Evolutionary conservation across 306 rosid species (phyloP), one percentile per base, ranked within the genome.

Genomic region (Gillenia trifoliata): DNA sequence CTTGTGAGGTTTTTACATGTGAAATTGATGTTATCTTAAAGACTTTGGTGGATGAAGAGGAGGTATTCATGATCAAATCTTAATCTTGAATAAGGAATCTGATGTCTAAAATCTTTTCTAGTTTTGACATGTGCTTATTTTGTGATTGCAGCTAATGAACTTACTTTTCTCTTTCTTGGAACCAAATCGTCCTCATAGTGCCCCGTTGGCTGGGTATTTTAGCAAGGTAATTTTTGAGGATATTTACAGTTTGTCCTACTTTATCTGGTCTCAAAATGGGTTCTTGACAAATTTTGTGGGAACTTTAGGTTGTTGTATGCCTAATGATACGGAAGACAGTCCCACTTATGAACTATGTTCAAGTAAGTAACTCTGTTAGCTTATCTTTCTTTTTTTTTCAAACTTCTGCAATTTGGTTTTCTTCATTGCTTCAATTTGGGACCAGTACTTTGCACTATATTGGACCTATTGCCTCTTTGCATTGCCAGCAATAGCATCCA

Each of bases 1-100:
- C 98, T 55, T 92, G 99, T 71, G 99, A 95, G 88, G 84, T 95
- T 78, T 92, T 95, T 78, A 90, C 98, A 28, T 95, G 99, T 83
- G 99, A 95, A 86, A 92, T 92, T 81, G 99, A 95, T 77, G 99
- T 90, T 80, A 95, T 95, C 80, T 84, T 95, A 85, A 95, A 95
- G 96, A 89, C 98, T 72, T 80, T 95, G 81, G 99, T 90, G 72
- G 99, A 95, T 80, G 99, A 95, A 73, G 98, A 90, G 82, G 97
- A 95, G 99, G 99, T 95, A 82, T 76, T 67, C 36, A 33, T 68
- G 72, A 66, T 64, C 56, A 16, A 67, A 28, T 57, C 41, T 16
- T 66, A 47, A 77, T 15, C 66, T 45, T 61, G 43, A 26, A 36
- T 54, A 50, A 75, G 63, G 71, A 69, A 62, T 74, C 65, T 17